phyloP scores from a whole-genome alignment of 805 yeast genomes.

The Ogataea ramenticola region DNA sequence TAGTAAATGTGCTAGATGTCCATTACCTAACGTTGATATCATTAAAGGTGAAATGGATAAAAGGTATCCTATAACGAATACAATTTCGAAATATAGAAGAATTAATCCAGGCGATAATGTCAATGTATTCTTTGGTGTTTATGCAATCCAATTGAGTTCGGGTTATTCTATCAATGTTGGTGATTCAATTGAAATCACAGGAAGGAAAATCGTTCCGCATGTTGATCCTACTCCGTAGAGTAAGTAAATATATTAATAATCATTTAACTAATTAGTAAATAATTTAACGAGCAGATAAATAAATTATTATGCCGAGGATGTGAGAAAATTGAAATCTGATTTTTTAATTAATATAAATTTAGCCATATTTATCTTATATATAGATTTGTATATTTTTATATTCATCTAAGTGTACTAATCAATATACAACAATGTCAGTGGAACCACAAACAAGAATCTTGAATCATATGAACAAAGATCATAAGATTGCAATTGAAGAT shows the following conservation, averaged over 20 bases:
- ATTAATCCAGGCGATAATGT: constrained; percentile 20
- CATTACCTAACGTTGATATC: constrained; percentile 20
- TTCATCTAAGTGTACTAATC: no score
- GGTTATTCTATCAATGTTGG: constrained; percentile 8
- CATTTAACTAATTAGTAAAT: no score
- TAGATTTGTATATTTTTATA: no score
- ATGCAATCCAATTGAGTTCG: constrained; percentile 8
- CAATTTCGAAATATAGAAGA: constrained; percentile 21
- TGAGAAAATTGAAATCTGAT: no score
- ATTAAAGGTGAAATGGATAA: constrained; percentile 16
- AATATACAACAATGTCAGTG: constrained; percentile 1
- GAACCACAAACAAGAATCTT: constrained; percentile 39
- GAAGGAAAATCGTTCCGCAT: constrained; percentile 1
- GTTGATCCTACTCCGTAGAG: neutral
- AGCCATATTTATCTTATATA: no score
- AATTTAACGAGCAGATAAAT: no score
- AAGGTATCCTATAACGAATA: constrained; percentile 14
- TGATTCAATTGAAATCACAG: constrained; percentile 7
- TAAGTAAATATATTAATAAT: no score
- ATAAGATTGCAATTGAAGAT: constrained; percentile 64
- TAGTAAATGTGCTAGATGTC: constrained; percentile 23
- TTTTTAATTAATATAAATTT: no score
- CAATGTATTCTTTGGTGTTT: constrained; percentile 20
- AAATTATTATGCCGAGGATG: no score
- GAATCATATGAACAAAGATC: constrained; percentile 78